Percentiles rank a stretch among this genome's conserved stretches.
phyloP scores from a whole-genome alignment of 2,329 filamentous ascomycete genomes.

The Curvularia spicifera region DNA sequence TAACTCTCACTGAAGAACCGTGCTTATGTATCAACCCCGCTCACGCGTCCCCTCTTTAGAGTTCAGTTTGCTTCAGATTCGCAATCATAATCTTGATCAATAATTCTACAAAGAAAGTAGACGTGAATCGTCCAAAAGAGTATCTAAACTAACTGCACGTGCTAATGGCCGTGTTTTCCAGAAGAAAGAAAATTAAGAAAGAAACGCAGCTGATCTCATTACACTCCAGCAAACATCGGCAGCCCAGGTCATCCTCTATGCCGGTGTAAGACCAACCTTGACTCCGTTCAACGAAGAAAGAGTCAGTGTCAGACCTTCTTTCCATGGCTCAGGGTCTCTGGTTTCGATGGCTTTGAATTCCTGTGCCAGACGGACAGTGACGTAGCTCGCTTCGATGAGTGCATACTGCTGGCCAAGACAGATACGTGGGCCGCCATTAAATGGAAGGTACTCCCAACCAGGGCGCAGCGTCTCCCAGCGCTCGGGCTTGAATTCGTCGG shows the following conservation, averaged over 20 bases:
- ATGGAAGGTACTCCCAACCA: slow-evolving; percentile 50
- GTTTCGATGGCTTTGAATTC: slow-evolving; percentile 41
- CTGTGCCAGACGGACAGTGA: slow-evolving; percentile 43
- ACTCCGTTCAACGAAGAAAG: slow-evolving; percentile 36
- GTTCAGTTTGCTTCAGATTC: not conserved
- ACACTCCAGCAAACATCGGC: not conserved
- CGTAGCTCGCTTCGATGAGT: slow-evolving; percentile 46
- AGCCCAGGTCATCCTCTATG: slow-evolving; percentile 17
- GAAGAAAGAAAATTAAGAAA: not conserved
- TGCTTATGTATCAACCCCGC: not conserved
- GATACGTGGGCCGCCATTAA: slow-evolving; percentile 50
- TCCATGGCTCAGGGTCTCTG: slow-evolving; percentile 39
- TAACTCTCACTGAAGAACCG: not conserved
- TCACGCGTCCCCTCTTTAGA: not conserved
- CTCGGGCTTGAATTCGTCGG: slow-evolving; percentile 57
- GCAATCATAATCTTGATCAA: not conserved
- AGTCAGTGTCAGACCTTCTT: slow-evolving; percentile 42
- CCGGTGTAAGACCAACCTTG: slow-evolving; percentile 39
- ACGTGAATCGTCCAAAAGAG: not conserved
- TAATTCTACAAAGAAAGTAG: not conserved
- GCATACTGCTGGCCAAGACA: slow-evolving; percentile 49
- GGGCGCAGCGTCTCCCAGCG: slow-evolving; percentile 53
- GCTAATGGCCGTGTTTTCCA: not conserved
- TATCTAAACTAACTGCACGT: not conserved
- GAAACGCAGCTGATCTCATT: not conserved